Evolutionary conservation across 352 stramenopile species (phyloP), one percentile per base, ranked within the genome.

Genomic region (Globisporangium rhizosaccharum): DNA sequence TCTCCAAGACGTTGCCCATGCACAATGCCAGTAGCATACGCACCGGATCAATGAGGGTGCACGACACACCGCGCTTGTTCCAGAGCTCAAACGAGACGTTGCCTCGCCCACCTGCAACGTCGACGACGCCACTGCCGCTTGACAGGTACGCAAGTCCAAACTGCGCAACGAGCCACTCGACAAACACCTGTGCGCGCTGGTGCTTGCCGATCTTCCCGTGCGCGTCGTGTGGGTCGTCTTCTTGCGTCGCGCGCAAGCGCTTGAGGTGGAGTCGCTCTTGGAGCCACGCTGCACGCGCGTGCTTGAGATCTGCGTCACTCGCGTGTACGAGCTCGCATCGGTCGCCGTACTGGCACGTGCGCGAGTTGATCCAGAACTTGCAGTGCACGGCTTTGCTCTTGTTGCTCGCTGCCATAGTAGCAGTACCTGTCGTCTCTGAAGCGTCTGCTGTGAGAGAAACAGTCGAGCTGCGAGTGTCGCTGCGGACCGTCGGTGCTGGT

Each of bases 311-410:
- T 1, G 66, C 46, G 30, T 75, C 53, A 5, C 56, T 63, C 12
- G 78, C 79, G 53, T 93, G 84, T 37, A 74, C 76, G 39, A 87
- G 77, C 59, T 81, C 74, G 56, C 84, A 93, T 15, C 77, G 71
- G 57, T 85, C 71, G 17, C 84, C 78, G 26, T 79, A 67, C 50
- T 91, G 81, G 58, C 84, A 91, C 26, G 70, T 73, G 26, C 75
- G 77, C 36, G 82, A 88, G 66, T 91, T 93, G 67, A 93, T 89
- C 79, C 82, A 91, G 66, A 88, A 90, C 57, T 93, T 91, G 71
- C 84, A 91, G 42, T 87, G 75, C 36, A 62, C 52, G 5, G 25
- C 18, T 14, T 59, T 25, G 36, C 39, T 26, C 11, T 61, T 33
- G 28, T 3, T 3, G 28, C 28, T 39, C 33, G 57, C 15, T 53